Evolutionary conservation across 2,329 filamentous ascomycete species (phyloP).

Genomic region (Mariannaea elegans): DNA sequence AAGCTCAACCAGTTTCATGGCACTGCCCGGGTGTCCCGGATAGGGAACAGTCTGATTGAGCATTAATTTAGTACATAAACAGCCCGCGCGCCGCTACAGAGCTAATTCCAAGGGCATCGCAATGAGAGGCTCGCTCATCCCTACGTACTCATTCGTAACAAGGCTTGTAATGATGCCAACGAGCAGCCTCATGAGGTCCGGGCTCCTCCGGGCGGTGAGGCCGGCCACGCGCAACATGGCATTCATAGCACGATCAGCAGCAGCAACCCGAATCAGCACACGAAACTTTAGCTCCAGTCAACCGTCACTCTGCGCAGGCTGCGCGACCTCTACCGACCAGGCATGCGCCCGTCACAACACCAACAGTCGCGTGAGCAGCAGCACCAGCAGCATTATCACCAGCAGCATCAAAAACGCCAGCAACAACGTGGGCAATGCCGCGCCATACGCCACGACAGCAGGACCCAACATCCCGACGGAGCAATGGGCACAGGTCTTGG

Average conservation of each 20-base stretch:
- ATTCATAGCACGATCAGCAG: slow-evolving; percentile 23
- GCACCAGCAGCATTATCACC: slow-evolving; percentile 19
- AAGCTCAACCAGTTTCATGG: slow-evolving; percentile 6
- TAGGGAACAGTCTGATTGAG: too few species aligned
- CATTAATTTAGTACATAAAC: too few species aligned
- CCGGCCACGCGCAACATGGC: slow-evolving; percentile 22
- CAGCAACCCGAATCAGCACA: slow-evolving; percentile 10
- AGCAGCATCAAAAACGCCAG: slow-evolving; percentile 11
- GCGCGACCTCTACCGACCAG: slow-evolving; percentile 18
- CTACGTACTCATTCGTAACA: background rate
- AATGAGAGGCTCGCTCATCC: background rate
- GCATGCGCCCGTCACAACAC: slow-evolving; percentile 27
- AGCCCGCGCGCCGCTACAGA: background rate
- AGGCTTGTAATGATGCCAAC: slow-evolving; percentile 23
- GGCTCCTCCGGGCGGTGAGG: slow-evolving; percentile 23
- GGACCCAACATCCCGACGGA: slow-evolving; percentile 69
- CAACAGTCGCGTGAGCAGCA: slow-evolving; percentile 19
- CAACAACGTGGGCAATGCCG: slow-evolving; percentile 24
- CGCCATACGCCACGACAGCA: slow-evolving; percentile 33
- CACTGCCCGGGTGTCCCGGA: slow-evolving; percentile 1
- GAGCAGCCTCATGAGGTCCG: slow-evolving; percentile 29
- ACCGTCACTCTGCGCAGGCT: slow-evolving; percentile 25
- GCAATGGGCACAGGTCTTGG: slow-evolving; percentile 90
- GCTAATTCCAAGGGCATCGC: background rate
- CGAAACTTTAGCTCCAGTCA: slow-evolving; percentile 31